phyloP scores from a whole-genome alignment of 352 stramenopile genomes.

The Globisporangium camurandrum region DNA sequence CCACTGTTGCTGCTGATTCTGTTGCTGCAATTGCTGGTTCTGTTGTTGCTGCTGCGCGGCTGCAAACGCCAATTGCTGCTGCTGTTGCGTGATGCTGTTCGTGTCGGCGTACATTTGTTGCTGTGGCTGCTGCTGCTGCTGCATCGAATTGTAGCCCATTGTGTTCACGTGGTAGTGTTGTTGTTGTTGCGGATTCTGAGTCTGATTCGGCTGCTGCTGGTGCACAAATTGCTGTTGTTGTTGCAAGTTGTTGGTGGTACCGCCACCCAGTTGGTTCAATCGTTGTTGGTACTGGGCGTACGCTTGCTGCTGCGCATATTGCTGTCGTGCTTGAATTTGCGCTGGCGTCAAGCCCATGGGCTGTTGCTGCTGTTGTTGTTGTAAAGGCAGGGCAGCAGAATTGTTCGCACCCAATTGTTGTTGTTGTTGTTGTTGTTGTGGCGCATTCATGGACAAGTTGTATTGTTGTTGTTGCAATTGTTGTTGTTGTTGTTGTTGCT shows the following conservation, averaged over 20 bases:
- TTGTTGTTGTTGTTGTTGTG: conserved; percentile 24
- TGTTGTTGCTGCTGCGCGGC: not conserved
- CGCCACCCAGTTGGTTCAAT: conserved; percentile 41
- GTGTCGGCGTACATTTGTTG: conserved; percentile 20
- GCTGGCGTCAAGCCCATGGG: conserved; percentile 19
- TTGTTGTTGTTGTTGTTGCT: conserved; percentile 22
- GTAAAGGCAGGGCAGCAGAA: too few relatives aligned
- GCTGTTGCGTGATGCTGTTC: conserved; percentile 9
- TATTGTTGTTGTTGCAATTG: conserved; percentile 21
- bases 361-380: too few relatives aligned
- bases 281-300: conserved; percentile 60
- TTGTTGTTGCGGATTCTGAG: conserved; percentile 16
- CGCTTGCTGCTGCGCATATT: conserved; percentile 23
- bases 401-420: conserved; percentile 14
- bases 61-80: not conserved
- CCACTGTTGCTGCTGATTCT: not conserved
- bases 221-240: conserved; percentile 20
- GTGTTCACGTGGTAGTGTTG: conserved; percentile 2
- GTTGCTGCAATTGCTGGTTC: conserved; percentile 5
- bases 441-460: conserved; percentile 18
- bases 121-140: conserved; percentile 17
- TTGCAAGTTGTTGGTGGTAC: conserved; percentile 18
- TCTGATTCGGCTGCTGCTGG: conserved; percentile 2
- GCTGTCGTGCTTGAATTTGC: conserved; percentile 21
- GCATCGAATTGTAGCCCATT: conserved; percentile 5